These are phyloP conservation scores for Nelumbo lutea DNA, from an alignment of 164 flowering plant genomes.

Conservation along the genomic window DNA sequence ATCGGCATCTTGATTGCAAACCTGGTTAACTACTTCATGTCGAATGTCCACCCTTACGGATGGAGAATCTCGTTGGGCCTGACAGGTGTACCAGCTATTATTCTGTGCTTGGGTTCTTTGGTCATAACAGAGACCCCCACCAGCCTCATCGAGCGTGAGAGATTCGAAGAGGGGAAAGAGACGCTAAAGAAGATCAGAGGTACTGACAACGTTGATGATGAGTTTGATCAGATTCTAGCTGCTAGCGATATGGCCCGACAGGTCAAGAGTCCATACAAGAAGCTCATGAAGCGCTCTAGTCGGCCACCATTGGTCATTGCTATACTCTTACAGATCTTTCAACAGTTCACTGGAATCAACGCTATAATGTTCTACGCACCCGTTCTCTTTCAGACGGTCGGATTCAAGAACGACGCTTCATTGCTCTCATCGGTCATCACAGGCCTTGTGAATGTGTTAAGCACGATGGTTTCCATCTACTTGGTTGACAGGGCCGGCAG, in stretches of 20 bases:
- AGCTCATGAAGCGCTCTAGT: slow-evolving; percentile 16
- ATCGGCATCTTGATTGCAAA: slow-evolving; percentile 36
- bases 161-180: slow-evolving; percentile 14
- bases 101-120: slow-evolving; percentile 25
- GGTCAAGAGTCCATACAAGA: slow-evolving; percentile 17
- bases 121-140: slow-evolving; percentile 38
- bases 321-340: slow-evolving; percentile 22
- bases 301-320: slow-evolving; percentile 28
- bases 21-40: slow-evolving; percentile 23
- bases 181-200: slow-evolving; percentile 27
- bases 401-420: slow-evolving; percentile 21
- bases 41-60: slow-evolving; percentile 22
- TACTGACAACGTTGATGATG: slow-evolving; percentile 19
- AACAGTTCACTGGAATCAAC: slow-evolving; percentile 34
- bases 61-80: slow-evolving; percentile 35
- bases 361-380: slow-evolving; percentile 38
- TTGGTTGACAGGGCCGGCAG: slow-evolving; percentile 24
- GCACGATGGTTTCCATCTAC: slow-evolving; percentile 20
- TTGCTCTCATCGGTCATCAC: slow-evolving; percentile 23
- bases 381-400: slow-evolving; percentile 30
- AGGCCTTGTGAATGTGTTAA: slow-evolving; percentile 24
- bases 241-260: slow-evolving; percentile 19
- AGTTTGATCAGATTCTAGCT: slow-evolving; percentile 16
- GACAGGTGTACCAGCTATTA: slow-evolving; percentile 30
- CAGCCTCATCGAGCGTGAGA: slow-evolving; percentile 31